These are phyloP conservation scores for Solanum sitiens DNA, from an alignment of 257 asterid genomes.

Conservation along the genomic window DNA sequence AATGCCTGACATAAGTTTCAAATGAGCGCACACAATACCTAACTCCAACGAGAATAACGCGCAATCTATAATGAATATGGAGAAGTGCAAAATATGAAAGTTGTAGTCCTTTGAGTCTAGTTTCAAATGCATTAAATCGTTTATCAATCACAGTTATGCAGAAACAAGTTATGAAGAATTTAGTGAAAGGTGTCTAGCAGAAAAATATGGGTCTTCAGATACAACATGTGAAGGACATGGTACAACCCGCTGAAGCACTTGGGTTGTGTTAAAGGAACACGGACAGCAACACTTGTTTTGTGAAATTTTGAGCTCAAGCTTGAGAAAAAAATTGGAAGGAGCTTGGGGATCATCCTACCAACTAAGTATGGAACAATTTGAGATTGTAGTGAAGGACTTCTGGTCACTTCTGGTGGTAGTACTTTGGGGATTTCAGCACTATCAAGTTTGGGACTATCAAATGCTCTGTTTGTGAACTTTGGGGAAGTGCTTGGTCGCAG, in stretches of 20 bases:
- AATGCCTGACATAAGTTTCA: not conserved
- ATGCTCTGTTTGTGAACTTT: not conserved
- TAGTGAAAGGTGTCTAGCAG: not conserved
- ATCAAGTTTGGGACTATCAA: not conserved
- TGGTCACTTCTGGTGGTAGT: not conserved
- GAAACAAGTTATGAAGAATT: not conserved
- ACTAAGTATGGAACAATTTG: not conserved
- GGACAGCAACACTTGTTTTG: not conserved
- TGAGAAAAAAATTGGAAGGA: not conserved
- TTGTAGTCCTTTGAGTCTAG: not conserved
- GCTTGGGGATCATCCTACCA: not conserved
- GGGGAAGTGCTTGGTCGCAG: not conserved
- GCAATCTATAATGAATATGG: not conserved
- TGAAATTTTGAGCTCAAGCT: not conserved
- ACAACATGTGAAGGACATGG: not conserved
- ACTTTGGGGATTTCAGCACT: not conserved
- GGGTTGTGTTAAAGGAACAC: not conserved
- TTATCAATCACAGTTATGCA: not conserved
- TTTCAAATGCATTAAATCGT: not conserved
- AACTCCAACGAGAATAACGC: not conserved
- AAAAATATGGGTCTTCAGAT: not conserved
- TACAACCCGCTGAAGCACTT: not conserved
- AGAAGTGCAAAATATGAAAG: not conserved
- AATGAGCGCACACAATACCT: not conserved
- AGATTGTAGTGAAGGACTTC: not conserved